Conservation (phyloP, 345 rosid genomes). For the Citrus sp. region DNA sequence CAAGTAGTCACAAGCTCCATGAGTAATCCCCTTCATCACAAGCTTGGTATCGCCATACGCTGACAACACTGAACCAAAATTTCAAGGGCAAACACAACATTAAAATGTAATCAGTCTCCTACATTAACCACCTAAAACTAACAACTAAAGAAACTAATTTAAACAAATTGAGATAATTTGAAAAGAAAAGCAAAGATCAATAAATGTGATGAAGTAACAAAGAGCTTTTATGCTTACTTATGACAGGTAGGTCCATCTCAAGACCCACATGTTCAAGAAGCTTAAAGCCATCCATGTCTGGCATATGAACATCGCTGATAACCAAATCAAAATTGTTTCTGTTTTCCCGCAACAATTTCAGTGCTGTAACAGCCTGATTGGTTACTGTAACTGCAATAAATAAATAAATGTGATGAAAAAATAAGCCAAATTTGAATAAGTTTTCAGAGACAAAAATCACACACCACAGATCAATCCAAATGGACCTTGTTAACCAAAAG, state of each 20-base stretch:
- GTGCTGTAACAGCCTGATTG: conserved; percentile 52
- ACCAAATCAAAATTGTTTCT: conserved; percentile 53
- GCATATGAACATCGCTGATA: conserved; percentile 80
- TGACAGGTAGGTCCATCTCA: conserved; percentile 86
- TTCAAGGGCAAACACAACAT: conserved; percentile 5
- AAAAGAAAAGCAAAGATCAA: conserved; percentile 3
- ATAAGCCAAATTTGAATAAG: not conserved
- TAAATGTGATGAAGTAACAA: not conserved
- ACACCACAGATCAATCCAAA: conserved; percentile 1
- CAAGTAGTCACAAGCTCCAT: conserved; percentile 89
- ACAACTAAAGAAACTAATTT: not conserved
- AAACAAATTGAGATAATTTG: not conserved
- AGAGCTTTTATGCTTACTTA: conserved; percentile 43
- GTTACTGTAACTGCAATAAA: conserved; percentile 53
- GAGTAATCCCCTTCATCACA: conserved; percentile 81
- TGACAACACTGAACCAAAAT: conserved; percentile 66
- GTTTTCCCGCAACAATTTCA: conserved; percentile 58
- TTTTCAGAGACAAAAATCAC: not conserved
- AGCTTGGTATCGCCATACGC: conserved; percentile 71
- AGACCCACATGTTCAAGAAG: conserved; percentile 81
- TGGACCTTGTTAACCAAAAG: not conserved
- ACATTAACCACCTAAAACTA: not conserved
- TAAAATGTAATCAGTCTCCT: not conserved
- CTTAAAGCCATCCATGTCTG: conserved; percentile 81
- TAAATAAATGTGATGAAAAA: conserved; percentile 7